Base-by-base conservation (phyloP, 116 monocot species). In the Trichopus zeylanicus region DNA sequence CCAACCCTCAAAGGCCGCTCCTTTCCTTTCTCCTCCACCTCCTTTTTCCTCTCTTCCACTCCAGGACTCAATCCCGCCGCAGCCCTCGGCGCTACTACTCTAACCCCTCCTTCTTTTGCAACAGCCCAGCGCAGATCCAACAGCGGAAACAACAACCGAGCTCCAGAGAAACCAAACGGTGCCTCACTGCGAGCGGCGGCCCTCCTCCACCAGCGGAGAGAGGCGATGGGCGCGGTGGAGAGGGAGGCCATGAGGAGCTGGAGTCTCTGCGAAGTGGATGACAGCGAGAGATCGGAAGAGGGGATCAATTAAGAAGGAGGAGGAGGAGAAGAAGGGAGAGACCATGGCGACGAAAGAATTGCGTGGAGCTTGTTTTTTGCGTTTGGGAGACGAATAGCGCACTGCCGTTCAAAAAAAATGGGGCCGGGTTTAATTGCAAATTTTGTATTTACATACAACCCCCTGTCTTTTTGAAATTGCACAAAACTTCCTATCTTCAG, bases 1-100 rank as follows among this genome's bases (percentile, higher is more conserved):
- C 86, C 95, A 11, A 95, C 86, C 55, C 73, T 73, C 22, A 95
- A 64, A 13, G 78, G 82, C 66, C 73, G 32, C 18, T 57, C 70
- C 37, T 47, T 55, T 64, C n/a, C n/a, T n/a, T n/a, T n/a, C n/a
- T n/a, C n/a, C n/a, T 53, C 62, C 34, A 33, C 77, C 23, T 48
- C 66, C 65, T 26, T 62, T 47, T 19, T 46, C 56, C 20, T 28
- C 68, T 54, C 64, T 46, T 61, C 65, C n/a, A 35, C 72, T 56
- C 46, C 58, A 2, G 16, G 47, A 31, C 37, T 55, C 39, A 54
- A 48, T 19, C 52, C 58, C 51, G 23, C 28, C 21, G 75, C 60
- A 29, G 66, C 70, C 8, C 28, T 25, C 31, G 63, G 53, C 7
- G 53, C 38, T n/a, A 38, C 12, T 56, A 55, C 20, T 25, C 34